These are phyloP conservation scores for Chytriomyces sp. DNA, from an alignment of 192 early-diverging fungal genomes.

Conservation along the genomic window DNA sequence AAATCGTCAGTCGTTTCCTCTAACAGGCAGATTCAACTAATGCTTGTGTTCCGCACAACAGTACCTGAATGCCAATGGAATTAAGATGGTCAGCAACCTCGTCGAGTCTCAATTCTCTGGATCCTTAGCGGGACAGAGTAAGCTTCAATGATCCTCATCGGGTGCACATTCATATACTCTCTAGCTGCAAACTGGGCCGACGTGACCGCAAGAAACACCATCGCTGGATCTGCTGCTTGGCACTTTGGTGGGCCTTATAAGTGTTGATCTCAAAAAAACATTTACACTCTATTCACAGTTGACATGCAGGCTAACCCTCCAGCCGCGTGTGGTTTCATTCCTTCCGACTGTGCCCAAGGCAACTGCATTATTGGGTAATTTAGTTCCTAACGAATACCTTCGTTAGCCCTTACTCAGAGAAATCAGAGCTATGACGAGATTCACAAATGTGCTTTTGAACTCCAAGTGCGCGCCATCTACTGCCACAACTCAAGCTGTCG, in stretches of 20 bases:
- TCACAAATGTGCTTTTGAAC: conserved; percentile 11
- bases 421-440: no score
- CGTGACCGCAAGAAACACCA: background rate
- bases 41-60: background rate
- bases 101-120: background rate
- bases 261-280: no score
- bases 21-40: background rate
- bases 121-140: background rate
- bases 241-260: no score
- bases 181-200: conserved; percentile 25
- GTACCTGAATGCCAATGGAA: conserved; percentile 11
- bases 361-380: no score
- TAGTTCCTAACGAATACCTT: no score
- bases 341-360: no score
- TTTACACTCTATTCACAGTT: no score
- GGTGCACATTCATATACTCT: background rate
- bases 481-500: conserved; percentile 10
- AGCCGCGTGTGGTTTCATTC: no score
- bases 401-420: no score
- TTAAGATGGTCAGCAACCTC: background rate
- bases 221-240: conserved; percentile 3
- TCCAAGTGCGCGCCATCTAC: conserved; percentile 2
- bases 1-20: background rate
- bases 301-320: no score
- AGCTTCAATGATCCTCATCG: rapidly evolving